Base-by-base conservation (phyloP, 148 eudicot species). In the Simmondsia chinensis region DNA sequence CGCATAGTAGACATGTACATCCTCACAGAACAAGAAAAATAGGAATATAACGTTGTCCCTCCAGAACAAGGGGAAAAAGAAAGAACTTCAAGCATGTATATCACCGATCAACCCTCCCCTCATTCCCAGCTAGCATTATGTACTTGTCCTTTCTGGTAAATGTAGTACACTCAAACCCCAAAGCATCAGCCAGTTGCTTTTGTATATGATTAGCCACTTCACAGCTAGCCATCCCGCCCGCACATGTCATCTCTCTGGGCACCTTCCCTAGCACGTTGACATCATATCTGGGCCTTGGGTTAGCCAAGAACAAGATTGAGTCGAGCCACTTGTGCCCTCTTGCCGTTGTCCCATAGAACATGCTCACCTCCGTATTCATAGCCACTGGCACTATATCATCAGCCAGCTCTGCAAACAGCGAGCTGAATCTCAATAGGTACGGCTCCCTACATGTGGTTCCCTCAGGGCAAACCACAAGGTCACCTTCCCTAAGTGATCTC, bases 321-420 rank as follows among this genome's bases (percentile, higher is more conserved):
- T 89, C 97, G 40, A 89, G 46, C 33, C 77, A 78, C 50, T 89
- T 89, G 12, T 71, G 59, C 61, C 97, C 97, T 41, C 87, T 73
- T 0, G 97, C 87, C 0, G 97, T 89, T 0, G 93, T 89, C 46
- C 95, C 97, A 33, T 89, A 84, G 46, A 89, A 89, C 95, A 89
- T 84, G 37, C 29, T 68, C 34, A 89, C 95, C 4, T 70, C 17
- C 0, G 82, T 37, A 12, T 50, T 50, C 31, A 77, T 35, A 0
- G 72, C 85, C 0, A 73, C 80, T 0, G 80, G 85, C 8, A 74
- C 69, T 0, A 77, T 50, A 0, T 63, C 63, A 20, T 77, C 71
- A 0, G 74, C 59, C 26, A 74, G 27, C 30, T 78, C 85, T 0
- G 80, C 80, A 19, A 78, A 78, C 8, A 74, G 28, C 19, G 79